Conservation (phyloP, 1,284 basidiomycete genomes). For the Austroboletus rostrupii region DNA sequence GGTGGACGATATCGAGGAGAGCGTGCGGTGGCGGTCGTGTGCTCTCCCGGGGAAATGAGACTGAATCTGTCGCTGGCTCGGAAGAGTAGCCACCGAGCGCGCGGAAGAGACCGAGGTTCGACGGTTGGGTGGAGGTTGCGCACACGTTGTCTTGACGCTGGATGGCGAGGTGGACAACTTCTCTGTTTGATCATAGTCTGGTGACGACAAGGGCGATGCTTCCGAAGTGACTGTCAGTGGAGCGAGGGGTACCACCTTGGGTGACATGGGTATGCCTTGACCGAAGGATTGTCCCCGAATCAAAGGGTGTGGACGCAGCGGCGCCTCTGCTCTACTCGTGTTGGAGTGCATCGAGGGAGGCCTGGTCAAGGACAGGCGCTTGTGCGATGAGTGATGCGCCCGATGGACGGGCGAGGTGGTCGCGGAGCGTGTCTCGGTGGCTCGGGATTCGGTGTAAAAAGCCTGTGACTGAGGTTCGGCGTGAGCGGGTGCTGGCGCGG, state of each 20-base stretch:
- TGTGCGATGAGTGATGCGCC: constrained; percentile 26
- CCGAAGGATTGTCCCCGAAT: constrained; percentile 69
- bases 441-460: constrained; percentile 17
- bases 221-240: constrained; percentile 60
- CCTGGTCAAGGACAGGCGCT: constrained; percentile 43
- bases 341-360: constrained; percentile 62
- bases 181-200: constrained; percentile 28
- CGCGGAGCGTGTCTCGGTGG: constrained; percentile 37
- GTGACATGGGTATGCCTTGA: constrained; percentile 29
- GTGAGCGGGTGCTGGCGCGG: constrained; percentile 14
- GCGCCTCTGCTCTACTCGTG: constrained; percentile 33
- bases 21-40: constrained; percentile 58
- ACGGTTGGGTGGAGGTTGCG: constrained; percentile 32
- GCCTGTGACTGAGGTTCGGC: constrained; percentile 18
- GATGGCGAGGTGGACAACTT: constrained; percentile 35
- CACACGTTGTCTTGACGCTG: constrained; percentile 33
- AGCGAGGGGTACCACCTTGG: constrained; percentile 55
- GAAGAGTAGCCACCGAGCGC: constrained; percentile 60
- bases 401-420: constrained; percentile 40
- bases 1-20: constrained; percentile 60
- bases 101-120: constrained; percentile 65
- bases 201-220: constrained; percentile 40
- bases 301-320: constrained; percentile 66
- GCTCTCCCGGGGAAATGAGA: constrained; percentile 31
- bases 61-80: constrained; percentile 31